Base-by-base conservation (phyloP, 495 filamentous ascomycete genomes). In the Bryoglossum gracile region DNA sequence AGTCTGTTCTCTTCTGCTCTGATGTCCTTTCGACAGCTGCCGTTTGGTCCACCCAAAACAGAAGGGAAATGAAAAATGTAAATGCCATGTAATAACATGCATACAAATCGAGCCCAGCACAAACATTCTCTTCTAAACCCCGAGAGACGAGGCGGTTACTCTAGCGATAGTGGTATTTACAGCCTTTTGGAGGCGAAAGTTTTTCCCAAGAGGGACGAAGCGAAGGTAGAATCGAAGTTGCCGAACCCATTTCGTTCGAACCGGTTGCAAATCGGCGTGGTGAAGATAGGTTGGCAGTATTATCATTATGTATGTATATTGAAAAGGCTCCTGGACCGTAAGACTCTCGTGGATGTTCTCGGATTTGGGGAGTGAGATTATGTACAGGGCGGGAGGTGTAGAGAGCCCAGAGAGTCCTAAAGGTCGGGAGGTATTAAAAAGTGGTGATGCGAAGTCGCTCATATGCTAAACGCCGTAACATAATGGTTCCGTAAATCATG, bases 381-480 rank as follows among this genome's bases (percentile, higher is more conserved):
- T 58, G 33, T 58, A 58, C 56, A 58, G 21, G 41, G 13, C 32
- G 48, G 43, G 26, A 32, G 21, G 32, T 39, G 48, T 55, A 48
- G 43, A 48, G 37, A 35, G 45, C 23, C 21, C 36, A 19, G 32
- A 43, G 35, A 28, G 16, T 18, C n/a, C 36, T 28, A 14, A 26
- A 46, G 21, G 10, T 44, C n/a, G 10, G 18, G 24, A 33, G 40
- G 43, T 33, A 48, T 51, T 45, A 44, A 54, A 17, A 39, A 37
- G 17, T 11, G 16, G 11, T 45, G 24, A 13, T 48, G 35, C 40
- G 33, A 49, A 55, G 28, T 36, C 49, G 52, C 49, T 59, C 51
- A 54, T 55, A 59, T 59, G 56, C 53, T 51, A 51, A 50, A 58
- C 56, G 56, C 56, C 56, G 48, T 45, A 40, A 54, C 46, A 58